Evolutionary conservation across 345 rosid genomes (phyloP).

Genomic region (Stellera chamaejasme): DNA sequence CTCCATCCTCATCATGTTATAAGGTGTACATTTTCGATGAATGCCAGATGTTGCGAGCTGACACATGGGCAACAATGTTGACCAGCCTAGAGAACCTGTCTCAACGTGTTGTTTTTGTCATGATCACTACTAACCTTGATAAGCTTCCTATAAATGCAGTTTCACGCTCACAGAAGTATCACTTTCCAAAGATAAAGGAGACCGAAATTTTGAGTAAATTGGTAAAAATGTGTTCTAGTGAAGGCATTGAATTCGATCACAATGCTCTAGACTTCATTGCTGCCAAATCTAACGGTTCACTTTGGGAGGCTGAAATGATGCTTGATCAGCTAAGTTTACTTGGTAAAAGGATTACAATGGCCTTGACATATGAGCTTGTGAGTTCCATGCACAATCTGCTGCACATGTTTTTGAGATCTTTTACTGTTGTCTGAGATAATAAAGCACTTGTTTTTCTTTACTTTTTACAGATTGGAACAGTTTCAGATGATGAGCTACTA

Average conservation of each 20-base stretch:
- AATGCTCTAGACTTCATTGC: slow-evolving; percentile 80
- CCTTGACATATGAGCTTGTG: slow-evolving; percentile 82
- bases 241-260: slow-evolving; percentile 66
- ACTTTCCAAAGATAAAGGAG: slow-evolving; percentile 68
- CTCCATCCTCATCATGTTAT: slow-evolving; percentile 68
- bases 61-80: slow-evolving; percentile 67
- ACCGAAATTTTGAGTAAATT: slow-evolving; percentile 54
- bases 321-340: slow-evolving; percentile 91
- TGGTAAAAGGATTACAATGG: slow-evolving; percentile 67
- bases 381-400: slow-evolving; percentile 24
- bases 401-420: not conserved
- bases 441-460: slow-evolving; percentile 6
- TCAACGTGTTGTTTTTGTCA: slow-evolving; percentile 57
- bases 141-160: slow-evolving; percentile 70
- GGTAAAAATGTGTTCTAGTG: slow-evolving; percentile 57
- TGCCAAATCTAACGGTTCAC: slow-evolving; percentile 88
- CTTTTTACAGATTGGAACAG: slow-evolving; percentile 69
- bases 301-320: slow-evolving; percentile 93
- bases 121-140: slow-evolving; percentile 80
- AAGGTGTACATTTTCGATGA: slow-evolving; percentile 80
- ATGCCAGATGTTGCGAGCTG: slow-evolving; percentile 71
- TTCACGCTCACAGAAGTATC: slow-evolving; percentile 71
- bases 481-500: slow-evolving; percentile 91
- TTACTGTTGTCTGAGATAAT: slow-evolving; percentile 3
- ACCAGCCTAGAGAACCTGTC: slow-evolving; percentile 61